phyloP scores from a whole-genome alignment of 2,329 filamentous ascomycete genomes.

The Drechslerella coelobrocha region DNA sequence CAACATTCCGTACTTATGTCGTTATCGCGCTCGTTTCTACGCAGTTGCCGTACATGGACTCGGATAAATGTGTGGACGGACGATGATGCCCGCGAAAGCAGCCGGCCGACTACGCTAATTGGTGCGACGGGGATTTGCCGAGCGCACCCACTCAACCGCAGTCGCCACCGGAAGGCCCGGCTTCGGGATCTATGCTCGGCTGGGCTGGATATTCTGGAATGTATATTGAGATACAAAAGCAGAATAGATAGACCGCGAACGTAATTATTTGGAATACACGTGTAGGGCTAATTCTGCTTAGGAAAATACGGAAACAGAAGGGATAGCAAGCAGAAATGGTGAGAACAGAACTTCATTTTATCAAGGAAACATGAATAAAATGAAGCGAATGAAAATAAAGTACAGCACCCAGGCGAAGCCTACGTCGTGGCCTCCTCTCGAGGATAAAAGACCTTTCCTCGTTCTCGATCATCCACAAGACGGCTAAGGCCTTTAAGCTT shows the following conservation, averaged over 20 bases:
- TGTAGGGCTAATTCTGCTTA: neutral
- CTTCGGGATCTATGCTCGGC: neutral
- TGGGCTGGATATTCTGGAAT: neutral
- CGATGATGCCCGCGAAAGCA: neutral
- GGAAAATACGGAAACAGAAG: neutral
- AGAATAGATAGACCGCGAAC: neutral
- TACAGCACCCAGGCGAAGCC: neutral
- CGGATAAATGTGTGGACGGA: neutral
- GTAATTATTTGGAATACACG: neutral
- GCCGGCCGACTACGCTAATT: neutral
- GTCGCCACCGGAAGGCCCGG: neutral
- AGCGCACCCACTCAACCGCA: neutral
- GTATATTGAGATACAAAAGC: neutral
- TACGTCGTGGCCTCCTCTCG: constrained; percentile 37
- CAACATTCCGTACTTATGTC: neutral
- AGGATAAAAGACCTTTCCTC: constrained; percentile 48
- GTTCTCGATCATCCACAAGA: constrained; percentile 47
- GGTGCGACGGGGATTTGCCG: neutral
- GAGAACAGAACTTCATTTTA: neutral
- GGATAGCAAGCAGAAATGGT: neutral
- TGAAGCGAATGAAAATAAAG: neutral
- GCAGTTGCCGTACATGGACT: neutral
- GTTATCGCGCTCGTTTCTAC: neutral
- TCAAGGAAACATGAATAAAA: neutral
- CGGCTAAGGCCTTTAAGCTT: constrained; percentile 48